A percentile compares a stretch with the other conserved stretches of the same genome.
Conservation (phyloP, 1,284 basidiomycete genomes). For the Leccinum ponderosum region DNA sequence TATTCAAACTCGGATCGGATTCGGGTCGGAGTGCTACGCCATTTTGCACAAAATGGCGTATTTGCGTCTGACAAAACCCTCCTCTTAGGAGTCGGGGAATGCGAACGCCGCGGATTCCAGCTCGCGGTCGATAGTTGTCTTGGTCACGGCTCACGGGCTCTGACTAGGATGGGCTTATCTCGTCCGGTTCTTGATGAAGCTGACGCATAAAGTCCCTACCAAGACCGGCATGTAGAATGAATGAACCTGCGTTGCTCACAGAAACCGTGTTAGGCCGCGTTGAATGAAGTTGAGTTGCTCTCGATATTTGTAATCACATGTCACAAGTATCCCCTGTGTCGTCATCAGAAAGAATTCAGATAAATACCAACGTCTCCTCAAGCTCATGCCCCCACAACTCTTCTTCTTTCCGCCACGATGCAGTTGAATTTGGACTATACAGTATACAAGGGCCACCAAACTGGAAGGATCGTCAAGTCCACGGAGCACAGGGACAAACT, state of each 20-base stretch:
- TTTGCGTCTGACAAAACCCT: too few relatives aligned
- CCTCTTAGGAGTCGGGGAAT: too few relatives aligned
- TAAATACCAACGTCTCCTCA: neutral
- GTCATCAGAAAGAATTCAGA: neutral
- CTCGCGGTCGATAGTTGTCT: too few relatives aligned
- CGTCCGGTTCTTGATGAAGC: neutral
- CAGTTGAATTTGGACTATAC: slow-evolving; percentile 27
- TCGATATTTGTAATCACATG: neutral
- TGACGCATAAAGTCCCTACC: neutral
- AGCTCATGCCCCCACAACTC: neutral
- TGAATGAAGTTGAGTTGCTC: too few relatives aligned
- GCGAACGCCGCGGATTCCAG: too few relatives aligned
- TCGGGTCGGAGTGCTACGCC: too few relatives aligned
- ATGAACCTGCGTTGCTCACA: neutral
- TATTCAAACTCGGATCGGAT: too few relatives aligned
- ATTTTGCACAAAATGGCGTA: too few relatives aligned
- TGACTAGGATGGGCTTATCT: neutral
- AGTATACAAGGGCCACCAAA: slow-evolving; percentile 27
- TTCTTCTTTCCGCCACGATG: slow-evolving; percentile 6
- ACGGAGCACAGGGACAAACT: slow-evolving; percentile 16
- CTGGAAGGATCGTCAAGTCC: slow-evolving; percentile 20
- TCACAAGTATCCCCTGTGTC: neutral
- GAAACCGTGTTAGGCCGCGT: neutral
- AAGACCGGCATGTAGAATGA: neutral
- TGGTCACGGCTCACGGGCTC: neutral